Evolutionary conservation across 257 asterid species (phyloP).

Genomic region (Jacaranda copaia): DNA sequence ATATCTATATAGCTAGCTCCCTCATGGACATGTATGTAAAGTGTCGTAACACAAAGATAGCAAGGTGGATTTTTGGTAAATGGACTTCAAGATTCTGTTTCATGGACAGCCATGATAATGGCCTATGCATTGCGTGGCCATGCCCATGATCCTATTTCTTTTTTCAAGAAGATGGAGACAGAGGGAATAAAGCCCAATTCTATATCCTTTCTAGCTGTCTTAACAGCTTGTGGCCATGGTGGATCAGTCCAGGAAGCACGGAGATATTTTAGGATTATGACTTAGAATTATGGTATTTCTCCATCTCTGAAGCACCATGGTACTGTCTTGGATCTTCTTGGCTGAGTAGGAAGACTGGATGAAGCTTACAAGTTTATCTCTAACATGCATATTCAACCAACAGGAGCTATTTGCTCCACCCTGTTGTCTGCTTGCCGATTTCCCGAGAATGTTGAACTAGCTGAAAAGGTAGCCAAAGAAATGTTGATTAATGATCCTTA

Average conservation of each 20-base stretch:
- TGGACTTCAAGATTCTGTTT: conserved; percentile 68
- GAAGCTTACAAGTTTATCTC: conserved; percentile 75
- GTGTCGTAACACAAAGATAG: conserved; percentile 68
- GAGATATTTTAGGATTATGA: conserved; percentile 70
- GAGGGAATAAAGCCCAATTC: conserved; percentile 70
- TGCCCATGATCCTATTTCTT: conserved; percentile 66
- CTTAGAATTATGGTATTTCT: conserved; percentile 50
- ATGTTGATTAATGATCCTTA: conserved; percentile 67
- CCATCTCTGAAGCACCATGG: conserved; percentile 81
- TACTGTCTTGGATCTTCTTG: conserved; percentile 81
- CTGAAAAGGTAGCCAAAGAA: conserved; percentile 76
- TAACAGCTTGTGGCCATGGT: conserved; percentile 92
- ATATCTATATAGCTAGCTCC: conserved; percentile 77
- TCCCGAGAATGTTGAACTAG: conserved; percentile 78
- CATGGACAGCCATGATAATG: conserved; percentile 95
- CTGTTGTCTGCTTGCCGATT: conserved; percentile 89
- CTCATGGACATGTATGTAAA: conserved; percentile 91
- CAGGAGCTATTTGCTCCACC: conserved; percentile 75
- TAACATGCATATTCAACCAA: conserved; percentile 67
- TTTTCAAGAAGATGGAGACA: conserved; percentile 67
- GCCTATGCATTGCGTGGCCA: conserved; percentile 83
- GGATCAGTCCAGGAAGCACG: conserved; percentile 86
- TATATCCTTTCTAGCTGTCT: conserved; percentile 74
- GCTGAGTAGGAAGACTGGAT: conserved; percentile 81
- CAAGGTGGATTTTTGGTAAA: conserved; percentile 71